These are phyloP conservation scores for Ogataea henricii DNA, from an alignment of 805 yeast species.

Conservation along the genomic window DNA sequence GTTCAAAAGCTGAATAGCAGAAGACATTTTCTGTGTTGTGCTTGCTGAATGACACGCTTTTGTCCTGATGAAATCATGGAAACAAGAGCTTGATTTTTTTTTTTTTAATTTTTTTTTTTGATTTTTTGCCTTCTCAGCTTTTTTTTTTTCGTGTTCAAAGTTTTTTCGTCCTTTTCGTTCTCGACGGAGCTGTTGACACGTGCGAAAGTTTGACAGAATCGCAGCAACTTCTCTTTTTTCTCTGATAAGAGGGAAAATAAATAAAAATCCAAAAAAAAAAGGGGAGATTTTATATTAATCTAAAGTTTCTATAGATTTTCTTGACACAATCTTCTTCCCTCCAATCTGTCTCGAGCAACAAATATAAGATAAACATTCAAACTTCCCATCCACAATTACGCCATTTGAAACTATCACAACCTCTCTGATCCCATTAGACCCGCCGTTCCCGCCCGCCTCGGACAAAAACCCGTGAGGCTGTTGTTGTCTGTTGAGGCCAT, in stretches of 20 bases:
- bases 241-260: slow-evolving; percentile 15
- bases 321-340: too few species aligned
- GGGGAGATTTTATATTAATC: background rate
- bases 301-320: too few species aligned
- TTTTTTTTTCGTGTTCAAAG: slow-evolving; percentile 19
- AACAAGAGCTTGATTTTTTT: background rate
- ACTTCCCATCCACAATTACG: too few species aligned
- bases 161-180: slow-evolving; percentile 10
- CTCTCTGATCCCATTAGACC: too few species aligned
- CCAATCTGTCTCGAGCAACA: too few species aligned
- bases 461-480: background rate
- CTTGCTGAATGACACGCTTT: background rate
- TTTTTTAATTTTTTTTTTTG: too few species aligned
- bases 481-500: slow-evolving; percentile 5
- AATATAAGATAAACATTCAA: too few species aligned
- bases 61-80: background rate
- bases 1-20: slow-evolving; percentile 82
- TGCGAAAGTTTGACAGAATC: slow-evolving; percentile 6
- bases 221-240: slow-evolving; percentile 2
- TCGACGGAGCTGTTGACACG: slow-evolving; percentile 16
- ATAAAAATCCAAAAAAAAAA: background rate
- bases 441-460: background rate
- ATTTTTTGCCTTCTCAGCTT: background rate
- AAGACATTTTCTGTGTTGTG: slow-evolving; percentile 40
- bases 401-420: too few species aligned